phyloP scores from a whole-genome alignment of 2,329 filamentous ascomycete genomes.

The Aschersonia sp. region DNA sequence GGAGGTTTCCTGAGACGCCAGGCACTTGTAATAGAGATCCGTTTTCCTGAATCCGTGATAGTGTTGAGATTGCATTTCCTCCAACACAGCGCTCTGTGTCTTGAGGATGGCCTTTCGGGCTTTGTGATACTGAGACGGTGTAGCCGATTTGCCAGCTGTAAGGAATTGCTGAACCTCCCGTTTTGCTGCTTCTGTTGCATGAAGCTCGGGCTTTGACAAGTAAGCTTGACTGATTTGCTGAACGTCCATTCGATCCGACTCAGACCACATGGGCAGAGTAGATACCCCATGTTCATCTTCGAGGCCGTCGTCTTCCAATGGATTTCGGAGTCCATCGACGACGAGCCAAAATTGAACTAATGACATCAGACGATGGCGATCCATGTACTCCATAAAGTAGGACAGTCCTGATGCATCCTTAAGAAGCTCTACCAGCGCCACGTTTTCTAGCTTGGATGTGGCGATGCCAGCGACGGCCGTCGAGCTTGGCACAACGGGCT shows the following conservation, averaged over 20 bases:
- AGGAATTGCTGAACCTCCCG: slow-evolving; percentile 64
- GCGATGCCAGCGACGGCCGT: slow-evolving; percentile 13
- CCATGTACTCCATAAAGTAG: slow-evolving; percentile 99
- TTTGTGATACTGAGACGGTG: slow-evolving; percentile 65
- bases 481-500: slow-evolving; percentile 11
- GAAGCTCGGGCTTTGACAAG: slow-evolving; percentile 66
- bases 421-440: slow-evolving; percentile 70
- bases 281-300: slow-evolving; percentile 50
- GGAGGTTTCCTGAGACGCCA: slow-evolving; percentile 64
- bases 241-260: slow-evolving; percentile 75
- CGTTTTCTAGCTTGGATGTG: slow-evolving; percentile 56
- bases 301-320: slow-evolving; percentile 63
- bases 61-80: slow-evolving; percentile 68
- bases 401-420: slow-evolving; percentile 82
- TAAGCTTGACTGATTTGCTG: slow-evolving; percentile 88
- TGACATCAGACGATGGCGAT: slow-evolving; percentile 72
- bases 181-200: slow-evolving; percentile 56
- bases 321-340: slow-evolving; percentile 90
- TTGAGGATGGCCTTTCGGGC: slow-evolving; percentile 70
- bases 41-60: slow-evolving; percentile 83
- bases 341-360: slow-evolving; percentile 97
- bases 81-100: slow-evolving; percentile 70
- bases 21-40: slow-evolving; percentile 89
- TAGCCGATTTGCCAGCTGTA: slow-evolving; percentile 60
- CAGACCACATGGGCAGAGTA: slow-evolving; percentile 56